Evolutionary conservation across 2,329 filamentous ascomycete species (phyloP), one percentile per base, ranked within the genome.

Genomic region (Exophiala alcalophila): DNA sequence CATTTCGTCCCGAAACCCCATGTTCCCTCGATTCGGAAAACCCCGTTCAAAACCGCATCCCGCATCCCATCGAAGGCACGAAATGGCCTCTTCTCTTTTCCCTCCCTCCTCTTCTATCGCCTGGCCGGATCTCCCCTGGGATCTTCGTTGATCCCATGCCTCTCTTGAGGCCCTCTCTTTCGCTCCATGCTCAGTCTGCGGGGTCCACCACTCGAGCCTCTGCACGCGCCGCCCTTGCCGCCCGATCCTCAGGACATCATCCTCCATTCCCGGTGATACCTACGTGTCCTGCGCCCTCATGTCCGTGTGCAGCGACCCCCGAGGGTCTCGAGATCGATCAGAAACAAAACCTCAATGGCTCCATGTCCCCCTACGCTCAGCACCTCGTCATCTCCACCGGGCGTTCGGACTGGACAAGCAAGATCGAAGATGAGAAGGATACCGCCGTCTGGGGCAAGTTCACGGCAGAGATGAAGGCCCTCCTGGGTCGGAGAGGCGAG

Each of bases 371-470:
- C 1, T 94, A 95, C 61, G 74, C 81, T 1, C 83, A 94, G 64
- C 89, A 96, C 56, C 77, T 96, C 3, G 65, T 97, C 7, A 73
- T 96, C 10, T 90, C 84, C 50, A 94, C 89, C 0, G 89, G 87
- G 4, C 78, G 80, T 48, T 68, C 74, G 20, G 86, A 94, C 66
- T 96, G 90, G 90, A 71, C 74, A 19, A 90, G 84, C 59, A 78
- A 79, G 44, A 94, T 96, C 50, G 89, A 94, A 61, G 82, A 94
- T 31, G 88, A 94, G 47, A 78, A 83, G 11, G 61, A 65, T 23
- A 61, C 67, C 2, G 61, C 70, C 18, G 65, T 64, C 10, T 72
- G 67, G 66, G 67, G 67, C 5, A 54, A 56, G 19, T 55, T 75
- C 65, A 57, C 78, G 70, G 80, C 83, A 25, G 81, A 86, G 41